Percentiles rank a stretch among this genome's conserved stretches.
These are phyloP conservation scores for Rhodotorula sp. DNA, from an alignment of 1,284 basidiomycete species.

Conservation along the genomic window DNA sequence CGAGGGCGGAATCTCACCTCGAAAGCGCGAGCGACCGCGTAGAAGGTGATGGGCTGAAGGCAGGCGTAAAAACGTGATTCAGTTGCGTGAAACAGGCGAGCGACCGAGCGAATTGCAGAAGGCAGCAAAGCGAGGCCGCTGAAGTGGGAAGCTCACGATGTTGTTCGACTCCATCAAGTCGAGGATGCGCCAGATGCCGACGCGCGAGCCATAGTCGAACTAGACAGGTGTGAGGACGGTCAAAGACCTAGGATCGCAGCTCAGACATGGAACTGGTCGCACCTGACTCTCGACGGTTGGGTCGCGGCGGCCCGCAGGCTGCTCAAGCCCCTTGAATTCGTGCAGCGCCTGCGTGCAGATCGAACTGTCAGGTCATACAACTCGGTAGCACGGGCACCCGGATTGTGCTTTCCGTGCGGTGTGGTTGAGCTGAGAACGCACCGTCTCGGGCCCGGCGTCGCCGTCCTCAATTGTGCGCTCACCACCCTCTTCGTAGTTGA, in stretches of 20 bases:
- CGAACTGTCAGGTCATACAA: too few relatives aligned
- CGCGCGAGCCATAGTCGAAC: slow-evolving; percentile 48
- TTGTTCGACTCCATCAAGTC: slow-evolving; percentile 46
- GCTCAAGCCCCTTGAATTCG: slow-evolving; percentile 41
- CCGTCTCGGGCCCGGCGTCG: slow-evolving; percentile 45
- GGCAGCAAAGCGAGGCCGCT: too few relatives aligned
- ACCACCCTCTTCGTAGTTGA: slow-evolving; percentile 25
- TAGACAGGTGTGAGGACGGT: slow-evolving; percentile 16
- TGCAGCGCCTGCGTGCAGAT: slow-evolving; percentile 33
- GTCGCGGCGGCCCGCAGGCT: slow-evolving; percentile 9
- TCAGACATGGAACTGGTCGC: neutral
- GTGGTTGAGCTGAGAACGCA: too few relatives aligned
- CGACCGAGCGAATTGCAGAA: too few relatives aligned
- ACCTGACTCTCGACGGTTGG: neutral
- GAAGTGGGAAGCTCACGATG: slow-evolving; percentile 5
- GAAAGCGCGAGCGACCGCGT: slow-evolving; percentile 47
- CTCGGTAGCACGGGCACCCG: too few relatives aligned
- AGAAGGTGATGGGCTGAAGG: slow-evolving; percentile 44
- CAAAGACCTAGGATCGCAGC: neutral
- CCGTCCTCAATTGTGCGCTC: slow-evolving; percentile 44
- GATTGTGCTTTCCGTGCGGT: too few relatives aligned
- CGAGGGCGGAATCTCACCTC: slow-evolving; percentile 25
- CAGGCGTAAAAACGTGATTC: too few relatives aligned
- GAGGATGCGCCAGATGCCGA: slow-evolving; percentile 47
- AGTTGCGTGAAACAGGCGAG: too few relatives aligned